Percentiles rank a stretch among this genome's conserved stretches.
These are phyloP conservation scores for Cryphonectria naterciae DNA, from an alignment of 2,329 filamentous ascomycete genomes.

Conservation along the genomic window DNA sequence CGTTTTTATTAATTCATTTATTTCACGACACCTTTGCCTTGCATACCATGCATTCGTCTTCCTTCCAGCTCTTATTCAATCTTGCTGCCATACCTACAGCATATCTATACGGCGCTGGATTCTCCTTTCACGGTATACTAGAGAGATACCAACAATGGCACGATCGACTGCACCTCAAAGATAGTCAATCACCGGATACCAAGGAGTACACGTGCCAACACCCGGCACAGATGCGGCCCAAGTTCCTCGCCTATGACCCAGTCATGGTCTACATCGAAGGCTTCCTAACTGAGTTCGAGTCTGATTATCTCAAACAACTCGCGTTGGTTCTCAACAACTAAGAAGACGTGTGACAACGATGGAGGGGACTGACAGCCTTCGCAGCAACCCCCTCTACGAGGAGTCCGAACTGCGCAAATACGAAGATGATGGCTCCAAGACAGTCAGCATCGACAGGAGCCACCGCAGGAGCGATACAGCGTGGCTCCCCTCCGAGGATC, in stretches of 20 bases:
- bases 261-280: constrained; percentile 6
- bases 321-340: background rate
- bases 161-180: background rate
- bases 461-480: constrained; percentile 4
- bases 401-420: constrained; percentile 2
- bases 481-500: background rate
- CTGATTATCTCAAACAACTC: constrained; percentile 8
- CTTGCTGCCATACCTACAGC: constrained; percentile 1
- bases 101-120: background rate
- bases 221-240: background rate
- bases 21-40: background rate
- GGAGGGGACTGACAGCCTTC: background rate
- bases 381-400: background rate
- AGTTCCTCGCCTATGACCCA: constrained; percentile 3
- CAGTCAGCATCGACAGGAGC: background rate
- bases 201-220: background rate
- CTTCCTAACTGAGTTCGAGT: constrained; percentile 3
- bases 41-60: background rate
- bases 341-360: background rate
- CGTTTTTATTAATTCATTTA: background rate
- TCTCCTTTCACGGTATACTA: background rate
- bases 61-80: background rate
- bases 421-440: constrained; percentile 7
- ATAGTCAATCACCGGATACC: background rate
- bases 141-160: background rate